These are phyloP conservation scores for Solanum stenotomum DNA, from an alignment of 257 asterid species.

Conservation along the genomic window DNA sequence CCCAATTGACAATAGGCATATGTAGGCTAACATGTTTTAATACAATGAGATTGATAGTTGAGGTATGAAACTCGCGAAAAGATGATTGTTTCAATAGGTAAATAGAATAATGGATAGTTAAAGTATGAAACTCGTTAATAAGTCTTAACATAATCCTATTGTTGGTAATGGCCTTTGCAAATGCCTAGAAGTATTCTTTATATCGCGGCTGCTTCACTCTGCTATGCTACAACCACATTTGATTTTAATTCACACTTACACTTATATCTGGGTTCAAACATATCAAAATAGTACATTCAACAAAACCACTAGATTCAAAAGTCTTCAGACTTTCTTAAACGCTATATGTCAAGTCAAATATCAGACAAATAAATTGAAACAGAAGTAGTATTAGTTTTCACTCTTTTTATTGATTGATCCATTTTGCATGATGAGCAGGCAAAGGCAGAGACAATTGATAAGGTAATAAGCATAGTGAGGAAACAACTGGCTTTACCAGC, in stretches of 20 bases:
- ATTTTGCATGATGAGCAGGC: constrained; percentile 24
- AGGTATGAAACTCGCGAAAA: background rate
- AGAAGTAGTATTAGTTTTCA: background rate
- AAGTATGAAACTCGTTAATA: background rate
- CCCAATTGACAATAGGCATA: background rate
- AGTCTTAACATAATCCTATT: background rate
- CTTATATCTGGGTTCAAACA: background rate
- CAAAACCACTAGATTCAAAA: rapidly evolving
- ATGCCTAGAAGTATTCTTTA: background rate
- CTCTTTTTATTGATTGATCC: background rate
- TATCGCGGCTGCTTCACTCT: background rate
- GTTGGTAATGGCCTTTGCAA: background rate
- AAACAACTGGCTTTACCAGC: constrained; percentile 55
- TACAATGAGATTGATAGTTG: background rate
- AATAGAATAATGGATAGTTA: background rate
- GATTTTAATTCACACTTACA: background rate
- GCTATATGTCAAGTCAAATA: background rate
- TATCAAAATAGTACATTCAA: background rate
- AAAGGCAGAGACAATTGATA: constrained; percentile 60
- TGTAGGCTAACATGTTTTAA: background rate
- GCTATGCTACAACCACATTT: background rate
- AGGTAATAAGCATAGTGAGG: constrained; percentile 51
- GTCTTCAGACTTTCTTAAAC: rapidly evolving
- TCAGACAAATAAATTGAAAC: background rate
- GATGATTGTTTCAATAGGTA: background rate